A percentile compares a stretch with the other conserved stretches of the same genome.
These are phyloP conservation scores for Lagerstroemia speciosa DNA, from an alignment of 345 rosid genomes.

Conservation along the genomic window DNA sequence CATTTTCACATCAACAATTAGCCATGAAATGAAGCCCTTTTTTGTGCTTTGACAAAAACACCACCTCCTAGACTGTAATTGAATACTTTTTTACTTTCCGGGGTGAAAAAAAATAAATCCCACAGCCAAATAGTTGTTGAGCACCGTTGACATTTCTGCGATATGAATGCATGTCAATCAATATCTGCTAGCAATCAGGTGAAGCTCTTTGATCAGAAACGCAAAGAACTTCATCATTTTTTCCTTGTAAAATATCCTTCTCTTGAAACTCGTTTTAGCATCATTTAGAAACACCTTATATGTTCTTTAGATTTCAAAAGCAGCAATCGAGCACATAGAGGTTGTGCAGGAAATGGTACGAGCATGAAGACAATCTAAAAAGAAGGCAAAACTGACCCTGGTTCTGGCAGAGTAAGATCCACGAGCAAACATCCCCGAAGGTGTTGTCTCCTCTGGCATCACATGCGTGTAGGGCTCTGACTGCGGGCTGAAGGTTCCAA, in stretches of 20 bases:
- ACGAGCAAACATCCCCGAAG: constrained; percentile 84
- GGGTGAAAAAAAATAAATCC: too few relatives aligned
- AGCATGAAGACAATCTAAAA: not conserved
- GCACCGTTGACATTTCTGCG: too few relatives aligned
- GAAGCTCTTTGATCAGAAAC: too few relatives aligned
- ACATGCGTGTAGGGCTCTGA: constrained; percentile 68
- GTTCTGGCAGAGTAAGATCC: constrained; percentile 81
- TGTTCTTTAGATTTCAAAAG: not conserved
- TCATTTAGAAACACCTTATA: not conserved
- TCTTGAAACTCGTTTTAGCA: not conserved
- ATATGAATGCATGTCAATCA: too few relatives aligned
- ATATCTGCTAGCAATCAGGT: too few relatives aligned
- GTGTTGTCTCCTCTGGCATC: constrained; percentile 78
- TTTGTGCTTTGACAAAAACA: too few relatives aligned
- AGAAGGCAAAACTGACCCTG: constrained; percentile 37
- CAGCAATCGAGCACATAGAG: not conserved
- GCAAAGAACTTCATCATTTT: too few relatives aligned
- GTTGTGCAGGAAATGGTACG: not conserved
- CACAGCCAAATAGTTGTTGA: too few relatives aligned
- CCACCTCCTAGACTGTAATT: too few relatives aligned
- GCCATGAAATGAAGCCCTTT: too few relatives aligned
- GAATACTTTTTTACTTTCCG: too few relatives aligned
- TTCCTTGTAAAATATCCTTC: not conserved
- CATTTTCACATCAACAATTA: too few relatives aligned
- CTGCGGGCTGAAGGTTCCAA: constrained; percentile 94